Base-by-base conservation (phyloP, 1,284 basidiomycete species). In the Chiua sp. region DNA sequence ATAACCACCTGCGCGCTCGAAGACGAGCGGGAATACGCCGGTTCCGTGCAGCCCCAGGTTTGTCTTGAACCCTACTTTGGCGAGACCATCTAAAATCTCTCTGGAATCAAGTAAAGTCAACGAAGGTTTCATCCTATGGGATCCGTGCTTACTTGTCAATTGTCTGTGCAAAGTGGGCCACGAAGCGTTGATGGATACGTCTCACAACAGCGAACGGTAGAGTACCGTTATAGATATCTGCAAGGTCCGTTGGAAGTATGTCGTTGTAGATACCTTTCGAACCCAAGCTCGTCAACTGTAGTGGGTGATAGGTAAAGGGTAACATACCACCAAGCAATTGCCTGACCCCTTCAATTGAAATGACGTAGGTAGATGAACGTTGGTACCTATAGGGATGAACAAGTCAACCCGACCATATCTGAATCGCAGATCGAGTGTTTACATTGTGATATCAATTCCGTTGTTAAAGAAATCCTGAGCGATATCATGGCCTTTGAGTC, bases 61-160 rank as follows among this genome's bases (percentile, higher is more conserved):
- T 0, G 75, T 69, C 61, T 77, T 77, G 75, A 84, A 84, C 0
- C 82, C 82, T 18, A 71, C 79, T 58, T 72, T 75, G 26, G 74
- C 68, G 7, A 84, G 74, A 4, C 79, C 80, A 0, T 80, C 75
- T 5, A 81, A 63, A 18, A 77, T 61, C 7, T 76, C 77, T 59
- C 73, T 68, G n/a, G 23, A 20, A 54, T 49, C 4, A 1, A 8
- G 35, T 18, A 44, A 1, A 16, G 47, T 59, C 32, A 4, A 44
- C 11, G 13, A 42, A 4, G 23, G 3, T 18, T 18, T 6, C 5
- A 20, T 46, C 13, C 12, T 7, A 15, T 13, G 3, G 30, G 1
- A 26, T 11, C 0, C 16, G 15, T 26, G 52, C 72, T 56, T 46
- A 73, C 74, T 72, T 73, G 10, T 75, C 72, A 6, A 44, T 54